Conservation (phyloP, 306 rosid genomes). For the Vigna trinervia region DNA sequence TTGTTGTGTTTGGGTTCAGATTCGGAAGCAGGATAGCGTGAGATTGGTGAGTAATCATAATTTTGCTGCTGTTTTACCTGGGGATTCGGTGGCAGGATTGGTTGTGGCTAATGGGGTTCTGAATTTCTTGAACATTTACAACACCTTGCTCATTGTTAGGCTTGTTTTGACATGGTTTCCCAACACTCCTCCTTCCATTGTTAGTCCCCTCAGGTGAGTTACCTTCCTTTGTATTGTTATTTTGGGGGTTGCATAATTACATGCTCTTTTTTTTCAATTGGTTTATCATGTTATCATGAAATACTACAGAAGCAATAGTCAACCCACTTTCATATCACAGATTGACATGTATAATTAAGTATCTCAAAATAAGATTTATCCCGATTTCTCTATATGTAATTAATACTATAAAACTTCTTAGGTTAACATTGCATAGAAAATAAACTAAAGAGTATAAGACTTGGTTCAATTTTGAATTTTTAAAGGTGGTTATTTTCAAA, state of each 20-base stretch:
- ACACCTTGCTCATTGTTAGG: conserved; percentile 80
- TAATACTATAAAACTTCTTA: no score
- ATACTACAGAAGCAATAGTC: no score
- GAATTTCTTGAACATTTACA: conserved; percentile 90
- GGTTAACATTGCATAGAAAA: no score
- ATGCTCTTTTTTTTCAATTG: background rate
- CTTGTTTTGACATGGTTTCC: conserved; percentile 99
- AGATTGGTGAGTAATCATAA: conserved; percentile 53
- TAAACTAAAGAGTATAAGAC: no score
- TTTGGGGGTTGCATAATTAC: background rate
- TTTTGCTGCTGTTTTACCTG: conserved; percentile 90
- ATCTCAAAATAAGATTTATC: no score
- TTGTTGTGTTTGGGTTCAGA: conserved; percentile 50
- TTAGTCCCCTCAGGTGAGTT: conserved; percentile 82
- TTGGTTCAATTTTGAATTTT: no score
- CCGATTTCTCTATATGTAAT: no score
- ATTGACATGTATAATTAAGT: no score
- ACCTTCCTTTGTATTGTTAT: background rate
- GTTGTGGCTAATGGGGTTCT: conserved; percentile 80
- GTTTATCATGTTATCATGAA: no score
- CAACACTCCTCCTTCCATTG: conserved; percentile 83
- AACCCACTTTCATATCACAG: no score
- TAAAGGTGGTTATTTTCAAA: no score
- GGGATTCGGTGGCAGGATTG: conserved; percentile 88
- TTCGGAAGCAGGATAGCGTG: conserved; percentile 54